Conservation (phyloP, 768 basidiomycete genomes). For the Sarcodon aspratus region DNA sequence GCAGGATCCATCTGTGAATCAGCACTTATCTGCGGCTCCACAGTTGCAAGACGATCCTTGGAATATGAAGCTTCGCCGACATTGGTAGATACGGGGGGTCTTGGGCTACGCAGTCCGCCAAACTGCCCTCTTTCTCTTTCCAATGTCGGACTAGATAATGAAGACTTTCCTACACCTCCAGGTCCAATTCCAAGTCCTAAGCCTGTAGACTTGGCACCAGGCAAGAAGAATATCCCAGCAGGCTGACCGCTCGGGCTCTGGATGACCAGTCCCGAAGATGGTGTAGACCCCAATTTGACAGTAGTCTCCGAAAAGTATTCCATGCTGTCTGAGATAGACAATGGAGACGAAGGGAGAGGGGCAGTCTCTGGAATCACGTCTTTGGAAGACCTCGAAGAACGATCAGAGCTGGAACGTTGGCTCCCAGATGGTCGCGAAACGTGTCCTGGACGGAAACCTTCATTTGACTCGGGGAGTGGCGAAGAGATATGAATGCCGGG, state of each 20-base stretch:
- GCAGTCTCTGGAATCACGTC: slow-evolving; percentile 22
- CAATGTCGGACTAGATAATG: slow-evolving; percentile 15
- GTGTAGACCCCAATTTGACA: slow-evolving; percentile 61
- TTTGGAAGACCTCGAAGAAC: slow-evolving; percentile 44
- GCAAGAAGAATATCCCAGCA: slow-evolving; percentile 94
- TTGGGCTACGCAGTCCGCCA: background rate
- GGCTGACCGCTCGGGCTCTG: slow-evolving; percentile 91
- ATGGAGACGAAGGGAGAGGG: slow-evolving; percentile 51
- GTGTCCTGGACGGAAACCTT: background rate
- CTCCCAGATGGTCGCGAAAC: slow-evolving; percentile 27
- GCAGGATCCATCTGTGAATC: background rate
- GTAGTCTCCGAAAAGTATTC: slow-evolving; percentile 68
- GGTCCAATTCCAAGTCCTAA: background rate
- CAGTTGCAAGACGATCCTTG: background rate
- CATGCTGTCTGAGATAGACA: slow-evolving; percentile 55
- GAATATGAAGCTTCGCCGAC: background rate
- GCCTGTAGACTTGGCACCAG: slow-evolving; percentile 24
- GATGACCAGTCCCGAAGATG: slow-evolving; percentile 80
- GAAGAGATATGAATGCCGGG: slow-evolving; percentile 36
- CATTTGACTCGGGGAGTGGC: slow-evolving; percentile 19
- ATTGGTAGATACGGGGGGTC: background rate
- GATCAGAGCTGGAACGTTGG: slow-evolving; percentile 49
- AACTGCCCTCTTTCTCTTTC: slow-evolving; percentile 35
- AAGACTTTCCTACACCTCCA: slow-evolving; percentile 1
- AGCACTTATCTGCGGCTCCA: background rate